Percentiles rank a stretch among this genome's conserved stretches.
phyloP scores from a whole-genome alignment of 139 green algal genomes.

The Coelastrella sp. region DNA sequence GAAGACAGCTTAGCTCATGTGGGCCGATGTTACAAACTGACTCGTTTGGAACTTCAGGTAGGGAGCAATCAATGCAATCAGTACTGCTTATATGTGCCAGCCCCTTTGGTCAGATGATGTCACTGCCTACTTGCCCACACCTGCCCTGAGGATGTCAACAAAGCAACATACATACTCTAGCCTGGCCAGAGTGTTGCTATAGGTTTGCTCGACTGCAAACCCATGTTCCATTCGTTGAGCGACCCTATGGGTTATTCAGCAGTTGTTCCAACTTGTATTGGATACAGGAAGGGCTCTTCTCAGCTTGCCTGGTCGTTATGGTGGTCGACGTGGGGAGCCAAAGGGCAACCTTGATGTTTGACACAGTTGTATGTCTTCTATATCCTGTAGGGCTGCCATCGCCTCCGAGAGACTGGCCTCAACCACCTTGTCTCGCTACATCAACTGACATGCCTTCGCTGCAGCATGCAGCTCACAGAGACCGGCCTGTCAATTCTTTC shows the following conservation, averaged over 20 bases:
- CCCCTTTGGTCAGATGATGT: neutral
- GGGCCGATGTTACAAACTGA: slow-evolving; percentile 21
- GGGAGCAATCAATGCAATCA: neutral
- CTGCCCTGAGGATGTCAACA: no score
- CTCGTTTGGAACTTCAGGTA: slow-evolving; percentile 31
- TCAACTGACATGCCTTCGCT: slow-evolving; percentile 24
- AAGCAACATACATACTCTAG: no score
- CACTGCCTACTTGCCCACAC: neutral
- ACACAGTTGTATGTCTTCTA: neutral
- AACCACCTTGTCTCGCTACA: slow-evolving; percentile 7
- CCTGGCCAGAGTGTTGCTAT: no score
- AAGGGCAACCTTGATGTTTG: neutral
- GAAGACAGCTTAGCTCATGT: slow-evolving; percentile 36
- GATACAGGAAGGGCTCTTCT: neutral
- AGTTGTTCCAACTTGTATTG: no score
- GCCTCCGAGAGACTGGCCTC: slow-evolving; percentile 7
- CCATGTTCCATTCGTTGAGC: no score
- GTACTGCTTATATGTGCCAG: neutral
- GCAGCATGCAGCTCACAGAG: slow-evolving; percentile 35
- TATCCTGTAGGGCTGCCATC: slow-evolving; percentile 1
- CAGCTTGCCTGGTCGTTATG: neutral
- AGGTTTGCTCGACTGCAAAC: no score
- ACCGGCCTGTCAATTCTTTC: slow-evolving; percentile 4
- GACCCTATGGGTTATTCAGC: no score
- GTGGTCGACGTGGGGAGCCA: neutral